Evolutionary conservation across 106 monocot species (phyloP).

Genomic region (Dactylorhiza incarnata): DNA sequence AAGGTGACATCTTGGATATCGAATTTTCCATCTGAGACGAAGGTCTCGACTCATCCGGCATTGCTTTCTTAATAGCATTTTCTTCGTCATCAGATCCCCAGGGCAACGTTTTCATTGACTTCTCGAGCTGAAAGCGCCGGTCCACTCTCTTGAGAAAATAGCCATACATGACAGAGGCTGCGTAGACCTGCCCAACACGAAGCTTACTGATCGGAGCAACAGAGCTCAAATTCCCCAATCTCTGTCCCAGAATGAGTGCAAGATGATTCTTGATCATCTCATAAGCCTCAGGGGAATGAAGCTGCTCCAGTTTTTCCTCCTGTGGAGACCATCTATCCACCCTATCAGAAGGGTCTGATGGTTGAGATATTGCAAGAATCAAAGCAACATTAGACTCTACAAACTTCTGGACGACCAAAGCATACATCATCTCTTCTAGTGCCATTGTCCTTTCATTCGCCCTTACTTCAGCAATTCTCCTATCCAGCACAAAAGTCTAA

Average conservation of each 20-base stretch:
- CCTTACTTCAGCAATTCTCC: slow-evolving; percentile 87
- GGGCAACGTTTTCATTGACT: slow-evolving; percentile 74
- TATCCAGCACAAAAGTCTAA: slow-evolving; percentile 10
- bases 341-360: slow-evolving; percentile 27
- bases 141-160: slow-evolving; percentile 94
- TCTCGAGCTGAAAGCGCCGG: slow-evolving; percentile 80
- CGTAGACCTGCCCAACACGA: slow-evolving; percentile 81
- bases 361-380: slow-evolving; percentile 42
- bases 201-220: slow-evolving; percentile 71
- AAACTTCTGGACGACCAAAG: slow-evolving; percentile 80
- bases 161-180: slow-evolving; percentile 91
- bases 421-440: slow-evolving; percentile 78
- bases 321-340: slow-evolving; percentile 36
- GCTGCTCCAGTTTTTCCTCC: slow-evolving; percentile 47
- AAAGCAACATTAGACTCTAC: slow-evolving; percentile 72
- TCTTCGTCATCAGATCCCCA: slow-evolving; percentile 51
- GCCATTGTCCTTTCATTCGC: slow-evolving; percentile 77
- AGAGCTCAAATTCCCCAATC: slow-evolving; percentile 28
- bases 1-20: slow-evolving; percentile 29
- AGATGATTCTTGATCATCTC: slow-evolving; percentile 90
- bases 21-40: slow-evolving; percentile 18
- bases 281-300: slow-evolving; percentile 78
- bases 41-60: slow-evolving; percentile 24
- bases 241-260: slow-evolving; percentile 58
- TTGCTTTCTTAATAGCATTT: slow-evolving; percentile 20